Conservation (phyloP, 1,284 basidiomycete species). For the Microbotryomycetes sp. region DNA sequence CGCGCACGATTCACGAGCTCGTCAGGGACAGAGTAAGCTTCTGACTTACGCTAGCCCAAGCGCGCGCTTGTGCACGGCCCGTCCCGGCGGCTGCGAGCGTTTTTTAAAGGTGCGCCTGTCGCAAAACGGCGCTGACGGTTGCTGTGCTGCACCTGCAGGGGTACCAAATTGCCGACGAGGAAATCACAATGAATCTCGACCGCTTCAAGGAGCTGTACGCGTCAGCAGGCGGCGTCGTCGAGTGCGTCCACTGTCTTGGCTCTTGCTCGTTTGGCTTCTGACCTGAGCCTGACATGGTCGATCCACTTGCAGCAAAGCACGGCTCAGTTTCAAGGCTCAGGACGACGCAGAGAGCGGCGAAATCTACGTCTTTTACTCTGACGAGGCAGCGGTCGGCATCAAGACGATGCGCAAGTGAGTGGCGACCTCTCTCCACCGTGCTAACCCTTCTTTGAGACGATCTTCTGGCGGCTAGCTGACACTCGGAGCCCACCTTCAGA, state of each 20-base stretch:
- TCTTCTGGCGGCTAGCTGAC: neutral
- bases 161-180: conserved; percentile 64
- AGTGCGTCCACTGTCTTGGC: conserved; percentile 33
- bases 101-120: neutral
- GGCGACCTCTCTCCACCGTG: neutral
- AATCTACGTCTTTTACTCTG: conserved; percentile 90
- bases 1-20: conserved; percentile 93
- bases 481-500: conserved; percentile 45
- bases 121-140: neutral
- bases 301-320: conserved; percentile 60
- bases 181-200: conserved; percentile 74
- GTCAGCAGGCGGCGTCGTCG: conserved; percentile 36
- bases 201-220: conserved; percentile 64
- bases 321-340: conserved; percentile 59
- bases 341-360: conserved; percentile 63
- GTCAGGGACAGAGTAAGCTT: conserved; percentile 67
- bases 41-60: conserved; percentile 12
- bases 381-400: conserved; percentile 85
- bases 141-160: conserved; percentile 32
- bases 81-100: neutral
- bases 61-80: neutral
- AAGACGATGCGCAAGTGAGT: conserved; percentile 92
- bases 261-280: too few relatives aligned
- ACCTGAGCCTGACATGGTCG: too few relatives aligned
- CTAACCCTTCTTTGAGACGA: neutral